These are phyloP conservation scores for Chalciporus piperatoides DNA, from an alignment of 1,284 basidiomycete genomes.

Conservation along the genomic window DNA sequence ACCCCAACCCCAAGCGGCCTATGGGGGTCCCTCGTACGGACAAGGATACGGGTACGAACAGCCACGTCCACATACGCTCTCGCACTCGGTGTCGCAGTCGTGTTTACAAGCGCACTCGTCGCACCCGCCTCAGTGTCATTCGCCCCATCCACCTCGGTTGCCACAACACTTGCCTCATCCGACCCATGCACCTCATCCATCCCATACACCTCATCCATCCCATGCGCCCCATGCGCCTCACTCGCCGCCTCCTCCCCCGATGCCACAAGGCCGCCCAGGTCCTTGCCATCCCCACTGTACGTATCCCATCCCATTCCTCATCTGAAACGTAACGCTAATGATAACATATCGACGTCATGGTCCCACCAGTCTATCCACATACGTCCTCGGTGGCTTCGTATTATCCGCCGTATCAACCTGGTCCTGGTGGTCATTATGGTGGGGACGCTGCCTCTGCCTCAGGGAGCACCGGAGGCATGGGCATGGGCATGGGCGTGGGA, in stretches of 20 bases:
- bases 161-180: too few species aligned
- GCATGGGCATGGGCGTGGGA: too few species aligned
- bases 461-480: too few species aligned
- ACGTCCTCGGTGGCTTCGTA: slow-evolving; percentile 5
- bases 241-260: too few species aligned
- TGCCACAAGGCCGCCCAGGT: too few species aligned
- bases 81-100: background rate
- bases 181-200: too few species aligned
- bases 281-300: too few species aligned
- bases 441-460: too few species aligned
- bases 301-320: too few species aligned
- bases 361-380: slow-evolving; percentile 1
- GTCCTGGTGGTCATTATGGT: background rate
- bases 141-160: background rate
- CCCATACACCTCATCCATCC: too few species aligned
- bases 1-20: background rate
- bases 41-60: background rate
- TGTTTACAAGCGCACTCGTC: background rate
- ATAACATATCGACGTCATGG: background rate
- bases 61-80: background rate
- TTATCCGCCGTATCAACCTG: slow-evolving; percentile 12
- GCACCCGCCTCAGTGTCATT: background rate
- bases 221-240: too few species aligned
- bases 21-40: background rate
- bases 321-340: background rate